Percentiles rank a stretch among this genome's conserved stretches.
Evolutionary conservation across 2,329 filamentous ascomycete genomes (phyloP).

Genomic region (Thielaviopsis populi): DNA sequence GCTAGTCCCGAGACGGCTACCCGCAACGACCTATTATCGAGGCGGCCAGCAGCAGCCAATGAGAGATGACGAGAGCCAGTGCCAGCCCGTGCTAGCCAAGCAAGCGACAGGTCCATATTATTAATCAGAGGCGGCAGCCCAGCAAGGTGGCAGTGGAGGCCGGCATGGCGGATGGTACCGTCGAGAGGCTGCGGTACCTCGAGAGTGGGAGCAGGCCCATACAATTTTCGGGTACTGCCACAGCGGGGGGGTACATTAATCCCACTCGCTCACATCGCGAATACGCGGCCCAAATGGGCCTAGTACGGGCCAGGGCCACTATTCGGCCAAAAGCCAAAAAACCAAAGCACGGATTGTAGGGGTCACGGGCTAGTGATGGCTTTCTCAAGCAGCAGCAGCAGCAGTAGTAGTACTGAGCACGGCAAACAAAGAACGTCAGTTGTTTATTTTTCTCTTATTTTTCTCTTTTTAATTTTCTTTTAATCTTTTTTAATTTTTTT

Average conservation of each 20-base stretch:
- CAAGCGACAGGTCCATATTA: background rate
- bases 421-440: too few relatives aligned
- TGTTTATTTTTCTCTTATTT: too few relatives aligned
- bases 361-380: too few relatives aligned
- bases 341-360: background rate
- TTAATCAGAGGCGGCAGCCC: background rate
- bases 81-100: background rate
- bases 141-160: background rate
- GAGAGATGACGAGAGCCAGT: background rate
- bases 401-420: background rate
- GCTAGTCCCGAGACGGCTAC: background rate
- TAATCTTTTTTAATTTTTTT: background rate
- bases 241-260: background rate
- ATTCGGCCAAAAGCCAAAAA: constrained; percentile 3
- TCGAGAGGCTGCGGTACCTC: background rate
- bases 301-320: constrained; percentile 6
- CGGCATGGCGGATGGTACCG: background rate
- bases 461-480: too few relatives aligned
- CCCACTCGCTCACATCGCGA: background rate
- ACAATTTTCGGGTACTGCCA: background rate
- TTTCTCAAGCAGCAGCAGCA: too few relatives aligned
- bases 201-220: background rate
- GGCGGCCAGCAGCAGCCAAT: background rate
- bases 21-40: background rate
- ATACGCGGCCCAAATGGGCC: background rate